These are phyloP conservation scores for Lagenidium giganteum DNA, from an alignment of 352 stramenopile species.

Conservation along the genomic window DNA sequence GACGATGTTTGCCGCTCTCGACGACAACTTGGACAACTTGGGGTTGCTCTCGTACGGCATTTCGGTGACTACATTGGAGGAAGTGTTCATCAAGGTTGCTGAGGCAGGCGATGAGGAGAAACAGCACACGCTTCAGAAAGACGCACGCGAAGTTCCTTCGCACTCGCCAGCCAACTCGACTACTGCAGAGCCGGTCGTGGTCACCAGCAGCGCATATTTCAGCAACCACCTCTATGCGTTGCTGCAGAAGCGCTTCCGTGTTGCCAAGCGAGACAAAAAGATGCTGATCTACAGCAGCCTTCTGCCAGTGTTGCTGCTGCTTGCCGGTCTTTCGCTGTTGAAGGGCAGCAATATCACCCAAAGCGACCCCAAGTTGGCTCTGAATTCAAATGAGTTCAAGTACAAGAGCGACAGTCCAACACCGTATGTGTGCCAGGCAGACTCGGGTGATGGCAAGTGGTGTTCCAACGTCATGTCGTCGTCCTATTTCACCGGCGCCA, in stretches of 20 bases:
- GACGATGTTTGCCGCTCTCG: conserved; percentile 65
- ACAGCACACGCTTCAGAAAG: conserved; percentile 51
- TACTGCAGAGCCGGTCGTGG: conserved; percentile 16
- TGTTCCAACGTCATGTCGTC: conserved; percentile 30
- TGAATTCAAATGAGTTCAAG: conserved; percentile 22
- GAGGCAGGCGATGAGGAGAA: conserved; percentile 42
- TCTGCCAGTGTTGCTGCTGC: conserved; percentile 67
- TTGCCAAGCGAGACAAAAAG: conserved; percentile 87
- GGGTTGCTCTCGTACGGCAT: conserved; percentile 62
- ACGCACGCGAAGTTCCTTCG: conserved; percentile 1
- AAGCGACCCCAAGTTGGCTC: conserved; percentile 24
- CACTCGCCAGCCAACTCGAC: conserved; percentile 4
- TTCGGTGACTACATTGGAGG: conserved; percentile 89
- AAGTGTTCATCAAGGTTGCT: conserved; percentile 90
- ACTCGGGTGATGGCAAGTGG: conserved; percentile 21
- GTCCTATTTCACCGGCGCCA: conserved; percentile 30
- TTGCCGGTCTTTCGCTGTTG: conserved; percentile 57
- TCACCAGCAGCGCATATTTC: conserved; percentile 44
- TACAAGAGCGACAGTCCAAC: conserved; percentile 27
- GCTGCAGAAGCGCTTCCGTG: conserved; percentile 79
- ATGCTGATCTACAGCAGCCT: conserved; percentile 63
- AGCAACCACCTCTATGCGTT: conserved; percentile 72
- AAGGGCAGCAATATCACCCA: conserved; percentile 21
- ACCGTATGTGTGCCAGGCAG: conserved; percentile 34
- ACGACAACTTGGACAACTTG: conserved; percentile 30